These are phyloP conservation scores for Scopulariopsis brevicaulis DNA, from an alignment of 2,329 filamentous ascomycete species.

Conservation along the genomic window DNA sequence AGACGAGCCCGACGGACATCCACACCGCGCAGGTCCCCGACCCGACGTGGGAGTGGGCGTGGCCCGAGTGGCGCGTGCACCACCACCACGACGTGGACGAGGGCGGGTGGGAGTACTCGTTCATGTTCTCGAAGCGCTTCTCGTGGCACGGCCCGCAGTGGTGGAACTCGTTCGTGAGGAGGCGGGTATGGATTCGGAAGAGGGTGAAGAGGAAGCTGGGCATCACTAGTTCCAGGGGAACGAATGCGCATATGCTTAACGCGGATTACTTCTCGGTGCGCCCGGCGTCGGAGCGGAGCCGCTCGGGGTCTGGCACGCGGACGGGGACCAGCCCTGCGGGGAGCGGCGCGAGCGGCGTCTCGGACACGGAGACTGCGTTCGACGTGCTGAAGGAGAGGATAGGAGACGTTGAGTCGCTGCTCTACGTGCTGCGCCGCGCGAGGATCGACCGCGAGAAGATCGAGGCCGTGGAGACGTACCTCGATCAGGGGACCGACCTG, in stretches of 20 bases:
- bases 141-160: slow-evolving; percentile 85
- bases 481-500: slow-evolving; percentile 68
- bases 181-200: slow-evolving; percentile 78
- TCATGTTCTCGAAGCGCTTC: slow-evolving; percentile 65
- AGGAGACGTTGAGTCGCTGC: slow-evolving; percentile 54
- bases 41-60: slow-evolving; percentile 86
- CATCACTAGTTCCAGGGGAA: slow-evolving; percentile 5
- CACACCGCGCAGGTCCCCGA: slow-evolving; percentile 87
- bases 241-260: slow-evolving; percentile 55
- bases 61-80: slow-evolving; percentile 53
- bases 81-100: slow-evolving; percentile 76
- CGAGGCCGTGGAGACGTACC: slow-evolving; percentile 69
- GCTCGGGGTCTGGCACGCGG: slow-evolving; percentile 12
- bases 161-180: slow-evolving; percentile 91
- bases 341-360: slow-evolving; percentile 24
- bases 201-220: slow-evolving; percentile 42
- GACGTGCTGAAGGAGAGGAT: slow-evolving; percentile 48
- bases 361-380: slow-evolving; percentile 31
- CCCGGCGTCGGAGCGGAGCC: slow-evolving; percentile 30
- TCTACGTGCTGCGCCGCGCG: slow-evolving; percentile 55
- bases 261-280: slow-evolving; percentile 73
- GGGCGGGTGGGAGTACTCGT: slow-evolving; percentile 93
- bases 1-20: slow-evolving; percentile 53
- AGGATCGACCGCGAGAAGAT: slow-evolving; percentile 88
- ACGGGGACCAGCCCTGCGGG: slow-evolving; percentile 14